Percentiles rank a stretch among this genome's conserved stretches.
phyloP scores from a whole-genome alignment of 75 land plant genomes.

The Picea glauca region DNA sequence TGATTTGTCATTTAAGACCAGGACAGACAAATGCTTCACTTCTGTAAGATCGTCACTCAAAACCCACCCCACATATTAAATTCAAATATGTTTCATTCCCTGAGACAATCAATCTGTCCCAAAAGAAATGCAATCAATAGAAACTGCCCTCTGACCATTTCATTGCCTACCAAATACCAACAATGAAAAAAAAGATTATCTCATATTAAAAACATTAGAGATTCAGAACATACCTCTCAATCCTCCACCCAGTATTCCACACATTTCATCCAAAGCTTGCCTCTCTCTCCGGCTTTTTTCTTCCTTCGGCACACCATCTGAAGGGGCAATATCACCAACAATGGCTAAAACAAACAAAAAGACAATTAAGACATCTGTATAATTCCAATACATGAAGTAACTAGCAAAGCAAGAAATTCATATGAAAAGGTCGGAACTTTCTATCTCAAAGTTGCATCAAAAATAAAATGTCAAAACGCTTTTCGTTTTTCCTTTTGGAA shows the following conservation, averaged over 20 bases:
- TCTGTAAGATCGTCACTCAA: background rate
- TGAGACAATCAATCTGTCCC: background rate
- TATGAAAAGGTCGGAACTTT: background rate
- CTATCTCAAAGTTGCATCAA: background rate
- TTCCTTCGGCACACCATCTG: conserved; percentile 74
- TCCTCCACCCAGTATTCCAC: conserved; percentile 68
- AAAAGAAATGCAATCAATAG: background rate
- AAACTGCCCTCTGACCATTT: background rate
- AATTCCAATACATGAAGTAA: background rate
- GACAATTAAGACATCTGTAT: background rate
- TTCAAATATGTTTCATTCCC: background rate
- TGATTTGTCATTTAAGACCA: background rate
- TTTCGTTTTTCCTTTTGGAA: too few relatives aligned
- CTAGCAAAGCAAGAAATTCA: background rate
- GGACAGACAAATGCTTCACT: background rate
- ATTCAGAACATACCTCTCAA: conserved; percentile 32
- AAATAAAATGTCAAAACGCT: background rate
- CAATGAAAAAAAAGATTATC: background rate
- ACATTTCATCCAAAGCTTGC: conserved; percentile 83
- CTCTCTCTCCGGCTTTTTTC: conserved; percentile 82
- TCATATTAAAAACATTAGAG: background rate
- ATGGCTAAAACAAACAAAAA: conserved; percentile 50
- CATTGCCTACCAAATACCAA: background rate
- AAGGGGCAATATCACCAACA: conserved; percentile 95
- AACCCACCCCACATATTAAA: background rate